Evolutionary conservation across 2,329 filamentous ascomycete genomes (phyloP).

Genomic region (Apiospora arundinis): DNA sequence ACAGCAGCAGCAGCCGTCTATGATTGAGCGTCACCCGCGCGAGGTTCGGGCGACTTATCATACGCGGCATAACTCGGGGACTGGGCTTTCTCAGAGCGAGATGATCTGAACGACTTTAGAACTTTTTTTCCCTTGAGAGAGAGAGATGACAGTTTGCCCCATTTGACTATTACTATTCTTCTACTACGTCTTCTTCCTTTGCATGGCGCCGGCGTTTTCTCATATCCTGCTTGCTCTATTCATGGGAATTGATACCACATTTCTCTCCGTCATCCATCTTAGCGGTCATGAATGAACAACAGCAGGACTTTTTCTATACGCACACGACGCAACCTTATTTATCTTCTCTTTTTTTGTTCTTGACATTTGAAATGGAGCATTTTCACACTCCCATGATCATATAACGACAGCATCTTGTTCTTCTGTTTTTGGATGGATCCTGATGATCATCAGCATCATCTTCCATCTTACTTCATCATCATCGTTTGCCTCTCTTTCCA

Average conservation of each 20-base stretch:
- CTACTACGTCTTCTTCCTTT: constrained; percentile 37
- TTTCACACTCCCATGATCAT: neutral
- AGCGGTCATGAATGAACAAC: constrained; percentile 11
- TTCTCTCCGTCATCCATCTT: constrained; percentile 26
- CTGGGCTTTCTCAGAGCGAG: constrained; percentile 60
- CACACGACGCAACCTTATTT: constrained; percentile 19
- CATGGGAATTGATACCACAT: constrained; percentile 34
- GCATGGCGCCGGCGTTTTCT: constrained; percentile 47
- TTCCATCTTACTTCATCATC: neutral
- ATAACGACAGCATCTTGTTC: neutral
- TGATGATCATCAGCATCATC: neutral
- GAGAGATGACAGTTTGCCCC: constrained; percentile 28
- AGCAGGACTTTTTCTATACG: constrained; percentile 5
- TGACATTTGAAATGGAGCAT: neutral
- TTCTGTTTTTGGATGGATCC: neutral
- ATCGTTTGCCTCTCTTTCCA: neutral
- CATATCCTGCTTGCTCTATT: constrained; percentile 18
- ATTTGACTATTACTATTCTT: constrained; percentile 25
- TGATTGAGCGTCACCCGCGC: constrained; percentile 42
- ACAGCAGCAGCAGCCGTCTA: constrained; percentile 23
- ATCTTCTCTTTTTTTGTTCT: constrained; percentile 4
- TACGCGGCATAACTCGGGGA: constrained; percentile 46
- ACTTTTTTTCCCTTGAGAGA: neutral
- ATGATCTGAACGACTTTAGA: constrained; percentile 53
- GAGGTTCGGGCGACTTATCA: constrained; percentile 46